Percentiles rank a stretch among this genome's conserved stretches.
Conservation (phyloP, 2,329 filamentous ascomycete genomes). For the Ophiostoma pallidulum region DNA sequence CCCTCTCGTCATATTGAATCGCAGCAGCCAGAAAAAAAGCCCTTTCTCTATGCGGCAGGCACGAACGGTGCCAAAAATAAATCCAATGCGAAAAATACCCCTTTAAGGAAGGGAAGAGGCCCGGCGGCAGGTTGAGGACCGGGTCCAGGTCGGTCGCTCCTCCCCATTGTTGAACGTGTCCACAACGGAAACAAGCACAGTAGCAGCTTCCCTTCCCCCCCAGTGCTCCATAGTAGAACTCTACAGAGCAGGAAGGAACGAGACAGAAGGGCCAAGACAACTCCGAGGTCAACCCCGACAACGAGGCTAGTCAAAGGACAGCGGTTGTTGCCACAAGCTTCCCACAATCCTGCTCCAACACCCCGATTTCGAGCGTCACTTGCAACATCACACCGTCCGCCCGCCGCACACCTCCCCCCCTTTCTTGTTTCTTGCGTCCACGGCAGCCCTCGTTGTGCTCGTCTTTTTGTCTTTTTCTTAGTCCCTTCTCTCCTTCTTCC, state of each 20-base stretch:
- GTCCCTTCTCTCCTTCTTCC: neutral
- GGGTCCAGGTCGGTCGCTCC: no score
- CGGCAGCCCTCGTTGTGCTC: neutral
- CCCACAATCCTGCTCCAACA: conserved; percentile 1
- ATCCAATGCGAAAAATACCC: no score
- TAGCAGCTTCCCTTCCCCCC: no score
- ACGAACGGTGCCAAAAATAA: no score
- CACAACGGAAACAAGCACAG: conserved; percentile 3
- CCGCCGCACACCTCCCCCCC: neutral
- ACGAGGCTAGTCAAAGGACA: no score
- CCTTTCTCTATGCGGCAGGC: no score
- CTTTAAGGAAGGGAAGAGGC: no score
- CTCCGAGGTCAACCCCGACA: no score
- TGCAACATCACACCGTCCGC: neutral
- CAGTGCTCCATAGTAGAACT: neutral
- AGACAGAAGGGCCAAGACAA: no score
- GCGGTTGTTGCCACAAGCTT: conserved; percentile 6
- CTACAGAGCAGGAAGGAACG: neutral
- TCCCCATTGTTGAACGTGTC: conserved; percentile 2
- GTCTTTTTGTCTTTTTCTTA: neutral
- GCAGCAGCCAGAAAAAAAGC: no score
- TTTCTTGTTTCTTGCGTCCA: neutral
- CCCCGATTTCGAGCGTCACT: conserved; percentile 1
- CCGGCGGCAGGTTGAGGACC: no score
- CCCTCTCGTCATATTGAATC: no score